These are phyloP conservation scores for Cochlearia excelsa DNA, from an alignment of 345 rosid species.

Conservation along the genomic window DNA sequence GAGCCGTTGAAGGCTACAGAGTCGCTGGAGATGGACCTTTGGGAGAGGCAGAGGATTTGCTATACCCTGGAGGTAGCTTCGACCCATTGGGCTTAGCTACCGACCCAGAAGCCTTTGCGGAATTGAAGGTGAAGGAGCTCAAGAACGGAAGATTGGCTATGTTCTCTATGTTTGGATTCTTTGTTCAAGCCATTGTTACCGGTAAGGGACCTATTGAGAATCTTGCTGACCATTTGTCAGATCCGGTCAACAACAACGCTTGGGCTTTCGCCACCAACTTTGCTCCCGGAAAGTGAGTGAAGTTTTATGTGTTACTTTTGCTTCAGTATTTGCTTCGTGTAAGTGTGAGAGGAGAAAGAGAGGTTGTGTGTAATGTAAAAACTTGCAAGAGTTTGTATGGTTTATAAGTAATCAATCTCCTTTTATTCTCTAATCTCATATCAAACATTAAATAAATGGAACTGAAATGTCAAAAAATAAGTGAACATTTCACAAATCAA, in stretches of 20 bases:
- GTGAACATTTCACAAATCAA: neutral
- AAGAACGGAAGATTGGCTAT: conserved; percentile 36
- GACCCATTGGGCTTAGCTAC: conserved; percentile 49
- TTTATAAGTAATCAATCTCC: conserved; percentile 24
- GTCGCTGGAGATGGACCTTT: conserved; percentile 52
- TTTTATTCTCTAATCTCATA: conserved; percentile 10
- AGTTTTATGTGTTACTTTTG: conserved; percentile 22
- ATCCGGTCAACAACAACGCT: conserved; percentile 53
- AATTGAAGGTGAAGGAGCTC: conserved; percentile 41
- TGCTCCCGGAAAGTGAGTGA: conserved; percentile 47
- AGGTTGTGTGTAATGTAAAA: conserved; percentile 23
- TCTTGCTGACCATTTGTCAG: conserved; percentile 48
- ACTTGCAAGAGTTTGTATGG: conserved; percentile 22
- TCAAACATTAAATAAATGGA: neutral
- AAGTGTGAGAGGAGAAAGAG: conserved; percentile 23
- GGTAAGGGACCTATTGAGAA: conserved; percentile 49
- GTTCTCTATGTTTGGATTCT: conserved; percentile 61
- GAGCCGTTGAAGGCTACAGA: conserved; percentile 76
- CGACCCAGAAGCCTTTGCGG: conserved; percentile 47
- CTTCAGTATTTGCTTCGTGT: conserved; percentile 27
- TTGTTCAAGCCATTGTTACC: conserved; percentile 54
- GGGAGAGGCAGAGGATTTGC: conserved; percentile 45
- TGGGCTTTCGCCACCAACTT: conserved; percentile 58
- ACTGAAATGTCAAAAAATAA: neutral
- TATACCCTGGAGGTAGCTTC: conserved; percentile 51